Evolutionary conservation across 2,329 filamentous ascomycete genomes (phyloP), one percentile per base, ranked within the genome.

Genomic region (Ophiosphaerella narmari): DNA sequence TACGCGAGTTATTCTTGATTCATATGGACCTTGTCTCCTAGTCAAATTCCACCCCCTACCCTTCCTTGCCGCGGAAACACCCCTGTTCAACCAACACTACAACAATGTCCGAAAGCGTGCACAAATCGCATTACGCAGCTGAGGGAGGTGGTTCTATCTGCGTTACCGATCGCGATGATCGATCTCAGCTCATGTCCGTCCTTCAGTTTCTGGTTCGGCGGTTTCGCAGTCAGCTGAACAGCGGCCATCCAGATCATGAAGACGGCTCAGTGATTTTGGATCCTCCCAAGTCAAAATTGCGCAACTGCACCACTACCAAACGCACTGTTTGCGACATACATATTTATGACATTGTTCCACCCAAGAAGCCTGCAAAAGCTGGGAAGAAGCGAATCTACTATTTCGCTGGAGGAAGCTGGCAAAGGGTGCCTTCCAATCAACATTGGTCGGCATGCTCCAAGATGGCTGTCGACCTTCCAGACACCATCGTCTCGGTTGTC

Each of bases 401-500:
- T 51, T 83, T 83, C 54, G 74, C 75, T 0, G 83, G 82, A 1
- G 82, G 82, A 6, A 80, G 80, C 3, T 85, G 82, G 78, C 80
- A 81, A 51, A 72, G 72, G 55, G 79, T 79, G 0, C 77, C 83
- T 0, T 75, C 74, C 3, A 56, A 66, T 0, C 73, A 81, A 40
- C 83, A 85, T 53, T 85, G 82, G 81, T 73, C 73, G 5, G 66
- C 84, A 6, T 73, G 76, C 43, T 71, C 77, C 0, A 75, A 80
- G 45, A 64, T 85, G 5, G 75, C 75, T 0, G 63, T 66, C 2
- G 62, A 75, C 1, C 52, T 83, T 3, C 67, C 73, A 0, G 65
- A 73, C 5, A 75, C 75, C 0, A 70, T 63, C 4, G 67, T 84
- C 2, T 78, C 74, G 0, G 54, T 85, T 1, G 68, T 85, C 1